A percentile compares a stretch with the other conserved stretches of the same genome.
These are phyloP conservation scores for Neoarthrinium moseri DNA, from an alignment of 2,329 filamentous ascomycete species.

Conservation along the genomic window DNA sequence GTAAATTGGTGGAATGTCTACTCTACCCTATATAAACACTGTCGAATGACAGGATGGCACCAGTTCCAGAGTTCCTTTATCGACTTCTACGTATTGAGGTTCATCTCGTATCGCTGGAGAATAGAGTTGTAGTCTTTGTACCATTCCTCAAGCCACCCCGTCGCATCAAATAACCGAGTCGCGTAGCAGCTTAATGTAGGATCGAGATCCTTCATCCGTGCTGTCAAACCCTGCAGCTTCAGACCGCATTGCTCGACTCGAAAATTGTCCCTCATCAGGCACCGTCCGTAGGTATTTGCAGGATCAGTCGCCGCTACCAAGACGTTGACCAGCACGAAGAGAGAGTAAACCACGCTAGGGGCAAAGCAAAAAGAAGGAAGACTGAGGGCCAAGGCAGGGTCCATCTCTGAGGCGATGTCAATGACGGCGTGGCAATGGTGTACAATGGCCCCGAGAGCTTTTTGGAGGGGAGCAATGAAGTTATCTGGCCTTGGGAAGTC, in stretches of 20 bases:
- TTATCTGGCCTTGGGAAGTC: conserved; percentile 11
- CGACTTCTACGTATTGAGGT: too few relatives aligned
- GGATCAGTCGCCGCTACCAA: conserved; percentile 6
- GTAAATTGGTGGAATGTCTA: too few relatives aligned
- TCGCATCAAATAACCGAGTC: conserved; percentile 5
- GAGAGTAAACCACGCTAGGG: background rate
- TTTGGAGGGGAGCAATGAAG: conserved; percentile 3
- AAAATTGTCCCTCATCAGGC: background rate
- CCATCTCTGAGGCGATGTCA: background rate
- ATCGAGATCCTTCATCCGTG: background rate
- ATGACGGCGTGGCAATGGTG: conserved; percentile 8
- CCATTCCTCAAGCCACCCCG: conserved; percentile 8
- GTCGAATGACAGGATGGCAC: too few relatives aligned
- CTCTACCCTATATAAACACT: too few relatives aligned
- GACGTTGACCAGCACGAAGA: conserved; percentile 6
- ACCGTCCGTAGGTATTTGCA: background rate
- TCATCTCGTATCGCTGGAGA: conserved; percentile 5
- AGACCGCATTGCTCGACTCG: conserved; percentile 2
- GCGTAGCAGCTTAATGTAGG: conserved; percentile 2
- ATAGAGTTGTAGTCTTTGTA: conserved; percentile 4
- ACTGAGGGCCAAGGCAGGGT: background rate
- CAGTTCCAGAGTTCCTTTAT: too few relatives aligned
- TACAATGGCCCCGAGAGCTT: background rate
- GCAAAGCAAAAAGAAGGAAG: conserved; percentile 7
- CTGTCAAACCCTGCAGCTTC: background rate